Evolutionary conservation across 306 rosid species (phyloP), one percentile per base, ranked within the genome.

Genomic region (Lagenaria siceraria): DNA sequence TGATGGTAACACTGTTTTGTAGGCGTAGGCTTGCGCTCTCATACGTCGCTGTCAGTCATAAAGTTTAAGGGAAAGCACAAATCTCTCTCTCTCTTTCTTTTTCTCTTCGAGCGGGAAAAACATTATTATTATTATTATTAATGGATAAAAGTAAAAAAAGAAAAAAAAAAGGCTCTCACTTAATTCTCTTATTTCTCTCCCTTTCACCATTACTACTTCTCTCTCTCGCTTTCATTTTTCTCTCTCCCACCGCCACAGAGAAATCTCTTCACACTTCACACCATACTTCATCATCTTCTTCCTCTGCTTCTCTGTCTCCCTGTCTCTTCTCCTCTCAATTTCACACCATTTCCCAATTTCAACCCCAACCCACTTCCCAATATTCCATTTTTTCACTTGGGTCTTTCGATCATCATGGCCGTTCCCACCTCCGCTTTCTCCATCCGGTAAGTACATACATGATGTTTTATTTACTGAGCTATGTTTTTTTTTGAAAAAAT

Each of bases 21-120:
- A 78, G 80, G 84, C 81, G 79, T 78, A 74, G 76, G 82, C 83
- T 65, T 83, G 77, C 90, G 82, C 87, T 84, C 94, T 93, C 90
- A 89, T 84, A 86, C 78, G 96, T 92, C 97, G 76, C 85, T 92
- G 82, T 94, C 97, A 80, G 82, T 94, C 91, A 90, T 94, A 94
- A 94, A 94, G 89, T 84, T 84, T 81, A 86, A 85, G 70, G 58
- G 18, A 72, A 48, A 63, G 31, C 52, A 48, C 72, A 56, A 55
- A 74, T 55, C 51, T 53, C 69, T 80, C 77, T 76, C 68, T n/a
- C 42, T 73, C 65, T 31, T 6, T 25, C 36, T 25, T 19, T 62
- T 4, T 35, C 22, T 33, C 25, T 53, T 75, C 55, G 17, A 66
- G 79, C 84, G 82, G 73, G 77, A 58, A 52, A 54, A 35, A 48